phyloP scores from a whole-genome alignment of 2,329 filamentous ascomycete genomes.

The Cyphellophora europaea region DNA sequence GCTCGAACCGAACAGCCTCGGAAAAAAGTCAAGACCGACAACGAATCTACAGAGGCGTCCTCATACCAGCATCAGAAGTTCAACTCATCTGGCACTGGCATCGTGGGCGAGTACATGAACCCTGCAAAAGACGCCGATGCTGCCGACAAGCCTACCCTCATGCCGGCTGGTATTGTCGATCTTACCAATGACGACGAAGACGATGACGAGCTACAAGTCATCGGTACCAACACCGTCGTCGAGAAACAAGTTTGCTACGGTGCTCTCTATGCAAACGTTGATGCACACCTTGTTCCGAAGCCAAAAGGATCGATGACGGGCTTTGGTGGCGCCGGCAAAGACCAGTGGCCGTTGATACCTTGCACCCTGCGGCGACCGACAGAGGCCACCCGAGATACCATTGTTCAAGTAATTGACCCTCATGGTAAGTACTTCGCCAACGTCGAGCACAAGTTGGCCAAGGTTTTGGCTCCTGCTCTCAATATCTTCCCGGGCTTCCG shows the following conservation, averaged over 20 bases:
- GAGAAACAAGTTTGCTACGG: constrained; percentile 20
- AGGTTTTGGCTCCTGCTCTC: constrained; percentile 62
- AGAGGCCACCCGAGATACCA: constrained; percentile 27
- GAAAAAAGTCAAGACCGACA: constrained; percentile 52
- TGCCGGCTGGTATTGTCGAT: constrained; percentile 17
- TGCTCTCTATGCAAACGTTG: constrained; percentile 12
- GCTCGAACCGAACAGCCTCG: constrained; percentile 52
- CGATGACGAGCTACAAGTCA: constrained; percentile 45
- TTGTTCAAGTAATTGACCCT: constrained; percentile 66
- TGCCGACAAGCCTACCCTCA: constrained; percentile 42
- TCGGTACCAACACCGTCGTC: constrained; percentile 8
- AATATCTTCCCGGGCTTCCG: constrained; percentile 60
- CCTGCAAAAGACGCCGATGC: constrained; percentile 42
- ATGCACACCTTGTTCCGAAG: constrained; percentile 17
- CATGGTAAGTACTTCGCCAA: constrained; percentile 63
- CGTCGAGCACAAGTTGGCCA: constrained; percentile 59
- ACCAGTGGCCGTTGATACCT: constrained; percentile 18
- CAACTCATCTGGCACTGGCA: constrained; percentile 22
- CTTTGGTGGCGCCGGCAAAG: constrained; percentile 2
- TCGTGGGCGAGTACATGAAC: constrained; percentile 58
- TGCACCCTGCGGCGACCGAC: constrained; percentile 10
- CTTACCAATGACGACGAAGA: constrained; percentile 18
- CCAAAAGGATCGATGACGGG: constrained; percentile 4
- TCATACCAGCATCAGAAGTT: constrained; percentile 5
- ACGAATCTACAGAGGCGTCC: constrained; percentile 33